Evolutionary conservation across 2,329 filamentous ascomycete species (phyloP), one percentile per base, ranked within the genome.

Genomic region (Fusarium acutatum): DNA sequence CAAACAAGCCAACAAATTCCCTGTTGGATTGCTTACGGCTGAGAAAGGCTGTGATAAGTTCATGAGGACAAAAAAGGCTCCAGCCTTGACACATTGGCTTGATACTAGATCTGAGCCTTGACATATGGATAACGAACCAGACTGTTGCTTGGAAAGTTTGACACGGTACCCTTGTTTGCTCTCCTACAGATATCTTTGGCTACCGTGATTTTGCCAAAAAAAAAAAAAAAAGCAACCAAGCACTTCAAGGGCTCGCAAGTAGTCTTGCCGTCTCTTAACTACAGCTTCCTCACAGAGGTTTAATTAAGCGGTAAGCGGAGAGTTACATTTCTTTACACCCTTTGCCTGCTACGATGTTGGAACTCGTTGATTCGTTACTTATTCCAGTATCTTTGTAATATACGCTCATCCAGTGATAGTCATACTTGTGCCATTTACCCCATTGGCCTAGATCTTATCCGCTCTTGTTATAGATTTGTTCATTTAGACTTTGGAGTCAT

Each of bases 401-500:
- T 9, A 7, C 2, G 4, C 8, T 7, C 0, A 18, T 26, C 1
- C 0, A 44, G 11, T 9, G 6, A 26, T 2, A 47, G 5, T 7
- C 0, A 20, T 22, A 0, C 13, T 3, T 6, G 14, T 10, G 3
- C 0, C 4, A 22, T 15, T 11, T 22, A 7, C 6, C 22, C 1
- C 28, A 3, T 3, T 5, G 4, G 4, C 28, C 9, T 15, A 11
- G 18, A 15, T 7, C 26, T 14, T 5, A 15, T 7, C 4, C 9
- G 11, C 8, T 11, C 9, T 43, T 11, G 12, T 20, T 44, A 8
- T 13, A 12, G 6, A n/a, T n/a, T n/a, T n/a, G n/a, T n/a, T n/a
- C 15, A 3, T 8, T 34, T 34, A 15, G 8, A 15, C 15, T 34
- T 12, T 20, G 7, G 7, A 26, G 41, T 9, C 4, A 26, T 26